phyloP scores from a whole-genome alignment of 2,329 filamentous ascomycete species.

The Paraconiothyrium brasiliense region DNA sequence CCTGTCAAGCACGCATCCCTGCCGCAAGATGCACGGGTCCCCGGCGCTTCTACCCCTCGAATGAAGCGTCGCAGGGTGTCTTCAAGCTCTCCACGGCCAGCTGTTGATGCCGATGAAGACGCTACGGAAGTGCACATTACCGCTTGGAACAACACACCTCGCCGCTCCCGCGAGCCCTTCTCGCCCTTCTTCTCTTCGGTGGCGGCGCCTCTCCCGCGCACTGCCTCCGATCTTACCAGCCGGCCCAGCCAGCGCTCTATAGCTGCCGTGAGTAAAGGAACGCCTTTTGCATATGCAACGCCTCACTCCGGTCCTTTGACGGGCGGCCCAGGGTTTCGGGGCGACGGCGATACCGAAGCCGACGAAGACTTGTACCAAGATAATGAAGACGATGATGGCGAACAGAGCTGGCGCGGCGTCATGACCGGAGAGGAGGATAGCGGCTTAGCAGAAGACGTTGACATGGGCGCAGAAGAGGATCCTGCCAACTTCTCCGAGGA shows the following conservation, averaged over 20 bases:
- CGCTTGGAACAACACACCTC: conserved; percentile 51
- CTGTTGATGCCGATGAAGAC: conserved; percentile 17
- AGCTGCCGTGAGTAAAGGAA: conserved; percentile 52
- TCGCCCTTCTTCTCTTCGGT: conserved; percentile 52
- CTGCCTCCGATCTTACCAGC: conserved; percentile 49
- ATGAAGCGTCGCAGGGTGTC: conserved; percentile 59
- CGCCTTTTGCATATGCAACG: conserved; percentile 76
- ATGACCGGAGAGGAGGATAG: conserved; percentile 38
- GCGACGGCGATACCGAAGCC: conserved; percentile 45
- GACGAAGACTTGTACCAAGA: conserved; percentile 47
- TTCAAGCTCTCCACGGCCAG: conserved; percentile 37
- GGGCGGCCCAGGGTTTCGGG: conserved; percentile 37
- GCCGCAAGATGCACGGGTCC: conserved; percentile 48
- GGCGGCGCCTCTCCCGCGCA: conserved; percentile 33
- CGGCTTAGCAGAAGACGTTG: conserved; percentile 22
- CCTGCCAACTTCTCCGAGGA: conserved; percentile 42
- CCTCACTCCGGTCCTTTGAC: conserved; percentile 66
- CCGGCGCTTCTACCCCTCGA: conserved; percentile 40
- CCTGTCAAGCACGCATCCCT: conserved; percentile 40
- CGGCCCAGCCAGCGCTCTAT: conserved; percentile 55
- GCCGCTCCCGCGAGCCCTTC: conserved; percentile 55
- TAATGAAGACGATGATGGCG: conserved; percentile 33
- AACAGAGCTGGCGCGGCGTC: conserved; percentile 43
- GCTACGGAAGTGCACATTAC: conserved; percentile 36
- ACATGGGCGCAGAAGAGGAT: conserved; percentile 44